A percentile compares a stretch with the other conserved stretches of the same genome.
phyloP scores from a whole-genome alignment of 2,329 filamentous ascomycete species.

The Zymoseptoria pseudotritici region DNA sequence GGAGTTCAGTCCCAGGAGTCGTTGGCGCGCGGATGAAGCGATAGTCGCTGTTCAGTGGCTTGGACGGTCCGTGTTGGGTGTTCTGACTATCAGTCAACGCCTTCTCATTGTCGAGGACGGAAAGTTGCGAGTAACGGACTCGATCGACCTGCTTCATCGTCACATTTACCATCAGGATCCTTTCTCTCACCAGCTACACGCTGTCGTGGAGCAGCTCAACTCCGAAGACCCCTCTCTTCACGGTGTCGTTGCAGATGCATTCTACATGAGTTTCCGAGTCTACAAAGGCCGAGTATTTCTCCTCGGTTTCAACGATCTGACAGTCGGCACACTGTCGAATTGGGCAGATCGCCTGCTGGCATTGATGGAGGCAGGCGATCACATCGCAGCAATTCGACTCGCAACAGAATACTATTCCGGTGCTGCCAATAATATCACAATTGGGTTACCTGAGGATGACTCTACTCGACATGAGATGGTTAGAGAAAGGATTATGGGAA shows the following conservation, averaged over 20 bases:
- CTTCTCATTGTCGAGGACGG: constrained; percentile 87
- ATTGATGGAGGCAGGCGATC: constrained; percentile 94
- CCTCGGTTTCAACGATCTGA: constrained; percentile 86
- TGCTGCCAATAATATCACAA: constrained; percentile 85
- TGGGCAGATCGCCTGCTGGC: constrained; percentile 93
- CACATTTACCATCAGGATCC: constrained; percentile 88
- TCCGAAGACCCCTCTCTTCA: constrained; percentile 86
- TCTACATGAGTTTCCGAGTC: constrained; percentile 93
- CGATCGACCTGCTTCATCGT: constrained; percentile 83
- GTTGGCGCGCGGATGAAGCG: constrained; percentile 90
- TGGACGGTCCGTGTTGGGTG: constrained; percentile 81
- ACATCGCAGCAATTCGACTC: constrained; percentile 80
- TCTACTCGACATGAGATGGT: constrained; percentile 70
- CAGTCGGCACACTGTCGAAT: constrained; percentile 86
- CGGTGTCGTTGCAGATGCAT: constrained; percentile 92
- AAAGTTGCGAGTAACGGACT: constrained; percentile 83
- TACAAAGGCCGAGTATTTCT: constrained; percentile 93
- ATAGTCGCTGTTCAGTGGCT: constrained; percentile 97
- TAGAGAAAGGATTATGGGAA: constrained; percentile 80
- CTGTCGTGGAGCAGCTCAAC: constrained; percentile 78
- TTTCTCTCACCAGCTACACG: constrained; percentile 80
- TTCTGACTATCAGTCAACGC: constrained; percentile 89
- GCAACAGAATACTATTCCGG: constrained; percentile 90
- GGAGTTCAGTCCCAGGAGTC: constrained; percentile 71
- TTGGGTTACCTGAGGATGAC: constrained; percentile 84